A percentile compares a stretch with the other conserved stretches of the same genome.
Conservation (phyloP, 805 yeast species). For the Metschnikowia bowlesiae region DNA sequence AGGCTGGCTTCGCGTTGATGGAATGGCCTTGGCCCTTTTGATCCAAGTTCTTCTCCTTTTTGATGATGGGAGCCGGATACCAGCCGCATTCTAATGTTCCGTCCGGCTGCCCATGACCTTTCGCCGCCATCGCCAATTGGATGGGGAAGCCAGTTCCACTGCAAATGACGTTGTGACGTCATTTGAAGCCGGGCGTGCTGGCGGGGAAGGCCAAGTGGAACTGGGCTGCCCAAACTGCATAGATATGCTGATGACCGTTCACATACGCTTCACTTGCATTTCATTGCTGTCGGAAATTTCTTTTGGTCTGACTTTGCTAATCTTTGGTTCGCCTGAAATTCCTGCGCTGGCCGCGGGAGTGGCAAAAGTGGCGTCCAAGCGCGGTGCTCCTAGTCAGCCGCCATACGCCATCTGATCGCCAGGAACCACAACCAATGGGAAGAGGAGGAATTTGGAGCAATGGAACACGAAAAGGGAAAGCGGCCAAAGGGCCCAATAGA, state of each 20-base stretch:
- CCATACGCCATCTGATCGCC: neutral
- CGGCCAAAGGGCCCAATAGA: neutral
- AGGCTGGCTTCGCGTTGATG: too few species aligned
- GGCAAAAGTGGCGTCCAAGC: neutral
- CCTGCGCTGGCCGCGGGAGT: neutral
- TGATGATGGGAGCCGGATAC: too few species aligned
- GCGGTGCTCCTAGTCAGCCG: neutral
- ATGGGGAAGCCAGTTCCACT: too few species aligned
- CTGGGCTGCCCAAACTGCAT: neutral
- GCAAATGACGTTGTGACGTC: neutral
- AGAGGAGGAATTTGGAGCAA: neutral
- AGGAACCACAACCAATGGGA: neutral
- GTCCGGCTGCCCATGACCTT: too few species aligned
- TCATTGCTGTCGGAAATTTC: neutral
- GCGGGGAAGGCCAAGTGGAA: neutral
- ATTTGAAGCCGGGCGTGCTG: too few species aligned
- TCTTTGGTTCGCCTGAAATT: neutral
- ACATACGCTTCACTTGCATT: neutral
- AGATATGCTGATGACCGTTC: neutral
- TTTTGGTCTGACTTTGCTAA: neutral
- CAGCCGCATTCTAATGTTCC: too few species aligned
- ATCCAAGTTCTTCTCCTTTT: too few species aligned
- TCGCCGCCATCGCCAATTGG: too few species aligned
- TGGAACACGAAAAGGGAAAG: neutral
- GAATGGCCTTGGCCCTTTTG: too few species aligned